Evolutionary conservation across 352 stramenopile genomes (phyloP).

Genomic region (Blastocystis hominis): DNA sequence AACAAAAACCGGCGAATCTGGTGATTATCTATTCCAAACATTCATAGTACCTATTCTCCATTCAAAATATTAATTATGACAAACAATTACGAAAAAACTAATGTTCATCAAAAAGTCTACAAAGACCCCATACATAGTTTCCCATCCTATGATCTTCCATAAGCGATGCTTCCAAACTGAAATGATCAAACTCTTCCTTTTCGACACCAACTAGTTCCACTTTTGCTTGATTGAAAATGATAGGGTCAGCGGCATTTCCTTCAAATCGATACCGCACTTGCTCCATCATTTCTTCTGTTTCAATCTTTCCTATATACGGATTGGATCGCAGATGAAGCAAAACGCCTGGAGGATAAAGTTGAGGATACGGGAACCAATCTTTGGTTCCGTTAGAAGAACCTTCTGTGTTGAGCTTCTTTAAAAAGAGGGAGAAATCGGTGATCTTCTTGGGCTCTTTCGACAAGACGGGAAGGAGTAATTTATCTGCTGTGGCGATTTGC

Average conservation of each 20-base stretch:
- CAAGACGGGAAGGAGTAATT: background rate
- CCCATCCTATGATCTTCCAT: constrained; percentile 30
- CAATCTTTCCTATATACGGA: background rate
- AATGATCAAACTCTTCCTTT: constrained; percentile 44
- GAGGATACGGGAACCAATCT: constrained; percentile 43
- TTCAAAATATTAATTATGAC: background rate
- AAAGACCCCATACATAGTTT: constrained; percentile 32
- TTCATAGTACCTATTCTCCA: background rate
- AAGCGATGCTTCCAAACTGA: constrained; percentile 16
- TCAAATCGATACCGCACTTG: background rate
- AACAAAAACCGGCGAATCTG: background rate
- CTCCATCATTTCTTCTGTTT: background rate
- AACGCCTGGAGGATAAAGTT: constrained; percentile 29
- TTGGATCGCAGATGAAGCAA: constrained; percentile 24
- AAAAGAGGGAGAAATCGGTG: background rate
- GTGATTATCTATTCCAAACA: background rate
- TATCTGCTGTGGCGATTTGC: background rate
- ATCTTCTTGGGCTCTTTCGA: background rate
- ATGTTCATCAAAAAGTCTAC: background rate
- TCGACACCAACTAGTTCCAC: constrained; percentile 1
- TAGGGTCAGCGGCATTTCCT: background rate
- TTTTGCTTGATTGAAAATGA: background rate
- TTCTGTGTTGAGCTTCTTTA: background rate
- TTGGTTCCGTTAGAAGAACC: background rate
- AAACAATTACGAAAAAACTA: background rate